phyloP scores from a whole-genome alignment of 2,329 filamentous ascomycete species.

The Aspergillus sp. region DNA sequence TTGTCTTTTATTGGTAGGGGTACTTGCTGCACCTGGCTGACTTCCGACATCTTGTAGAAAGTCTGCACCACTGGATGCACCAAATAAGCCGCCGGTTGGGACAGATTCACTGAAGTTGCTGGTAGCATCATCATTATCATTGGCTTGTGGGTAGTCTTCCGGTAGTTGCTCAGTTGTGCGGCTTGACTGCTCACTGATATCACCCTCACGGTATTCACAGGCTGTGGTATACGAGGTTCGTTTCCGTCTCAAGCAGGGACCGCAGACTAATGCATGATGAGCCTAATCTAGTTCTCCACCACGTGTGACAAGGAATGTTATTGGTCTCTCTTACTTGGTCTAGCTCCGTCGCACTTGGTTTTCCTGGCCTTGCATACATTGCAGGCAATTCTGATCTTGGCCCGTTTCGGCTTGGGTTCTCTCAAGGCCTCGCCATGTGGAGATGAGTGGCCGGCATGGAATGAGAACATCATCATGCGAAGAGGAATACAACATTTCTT shows the following conservation, averaged over 20 bases:
- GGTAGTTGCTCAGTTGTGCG: not conserved
- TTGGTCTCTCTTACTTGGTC: not conserved
- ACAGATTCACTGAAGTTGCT: not conserved
- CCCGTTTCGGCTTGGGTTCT: not conserved
- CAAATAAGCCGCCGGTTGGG: not conserved
- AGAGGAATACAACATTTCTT: too few species aligned
- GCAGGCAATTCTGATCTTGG: not conserved
- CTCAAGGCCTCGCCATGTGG: not conserved
- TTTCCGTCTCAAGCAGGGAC: conserved; percentile 13
- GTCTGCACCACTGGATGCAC: not conserved
- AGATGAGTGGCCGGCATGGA: not conserved
- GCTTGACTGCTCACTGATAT: not conserved
- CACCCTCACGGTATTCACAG: not conserved
- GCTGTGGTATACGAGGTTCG: not conserved
- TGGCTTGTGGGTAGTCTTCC: not conserved
- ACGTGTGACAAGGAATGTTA: not conserved
- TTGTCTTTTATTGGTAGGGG: not conserved
- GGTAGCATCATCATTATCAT: not conserved
- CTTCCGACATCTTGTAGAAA: not conserved
- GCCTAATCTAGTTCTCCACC: not conserved
- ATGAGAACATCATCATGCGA: conserved; percentile 1
- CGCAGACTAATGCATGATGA: conserved; percentile 11
- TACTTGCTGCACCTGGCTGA: not conserved
- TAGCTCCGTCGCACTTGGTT: not conserved
- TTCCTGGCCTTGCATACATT: not conserved